phyloP scores from a whole-genome alignment of 2,329 filamentous ascomycete genomes.

The Trichoderma semiorbis region DNA sequence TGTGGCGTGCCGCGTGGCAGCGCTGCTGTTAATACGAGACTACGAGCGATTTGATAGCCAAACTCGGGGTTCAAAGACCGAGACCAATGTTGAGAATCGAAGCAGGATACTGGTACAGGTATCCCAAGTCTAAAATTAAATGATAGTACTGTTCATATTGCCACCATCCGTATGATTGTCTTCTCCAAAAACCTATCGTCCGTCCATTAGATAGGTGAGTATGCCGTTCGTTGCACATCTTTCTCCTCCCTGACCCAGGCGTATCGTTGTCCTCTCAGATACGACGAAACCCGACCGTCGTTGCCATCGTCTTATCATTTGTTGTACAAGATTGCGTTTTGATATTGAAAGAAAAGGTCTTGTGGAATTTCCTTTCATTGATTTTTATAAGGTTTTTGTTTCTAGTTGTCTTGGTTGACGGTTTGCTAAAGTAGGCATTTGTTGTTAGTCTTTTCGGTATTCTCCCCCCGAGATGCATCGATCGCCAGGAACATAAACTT shows the following conservation, averaged over 20 bases:
- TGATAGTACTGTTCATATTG: conserved; percentile 19
- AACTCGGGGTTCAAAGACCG: conserved; percentile 1
- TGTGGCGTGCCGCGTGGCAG: background rate
- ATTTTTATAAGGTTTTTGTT: conserved; percentile 4
- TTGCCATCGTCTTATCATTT: conserved; percentile 32
- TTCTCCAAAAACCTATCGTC: background rate
- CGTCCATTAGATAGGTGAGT: conserved; percentile 11
- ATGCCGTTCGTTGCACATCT: conserved; percentile 5
- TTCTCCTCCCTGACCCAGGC: conserved; percentile 19
- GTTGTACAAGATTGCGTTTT: conserved; percentile 31
- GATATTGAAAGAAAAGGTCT: conserved; percentile 15
- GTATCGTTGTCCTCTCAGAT: conserved; percentile 28
- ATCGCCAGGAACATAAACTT: conserved; percentile 32
- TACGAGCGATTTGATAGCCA: background rate
- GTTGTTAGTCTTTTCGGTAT: background rate
- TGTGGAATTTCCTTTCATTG: background rate
- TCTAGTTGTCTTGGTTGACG: conserved; percentile 33
- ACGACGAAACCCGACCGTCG: conserved; percentile 28
- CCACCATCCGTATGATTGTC: background rate
- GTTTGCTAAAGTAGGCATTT: conserved; percentile 32
- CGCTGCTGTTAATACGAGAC: background rate
- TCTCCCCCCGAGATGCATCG: background rate
- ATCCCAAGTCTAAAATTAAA: conserved; percentile 22
- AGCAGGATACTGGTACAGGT: conserved; percentile 10
- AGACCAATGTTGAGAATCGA: conserved; percentile 13